Base-by-base conservation (phyloP, 768 basidiomycete species). In the Tricholomella constricta region DNA sequence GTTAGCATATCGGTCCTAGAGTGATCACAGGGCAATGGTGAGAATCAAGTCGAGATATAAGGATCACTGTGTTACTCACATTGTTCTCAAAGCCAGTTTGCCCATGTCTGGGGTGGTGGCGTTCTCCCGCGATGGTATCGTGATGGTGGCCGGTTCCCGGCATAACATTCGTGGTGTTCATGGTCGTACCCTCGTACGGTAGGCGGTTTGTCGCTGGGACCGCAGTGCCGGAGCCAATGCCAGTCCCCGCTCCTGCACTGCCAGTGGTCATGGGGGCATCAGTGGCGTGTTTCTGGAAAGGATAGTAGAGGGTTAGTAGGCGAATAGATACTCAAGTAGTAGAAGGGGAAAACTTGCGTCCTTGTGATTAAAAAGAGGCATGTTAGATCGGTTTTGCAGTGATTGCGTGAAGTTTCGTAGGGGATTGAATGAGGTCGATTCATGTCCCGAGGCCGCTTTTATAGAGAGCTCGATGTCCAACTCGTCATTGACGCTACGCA, bases 351-450 rank as follows among this genome's bases (percentile, higher is more conserved):
- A 27, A 31, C 45, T 17, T 19, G 51, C 58, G 20, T 47, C n/a
- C 34, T 67, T 66, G 51, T 62, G 62, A 59, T 65, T 62, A 50
- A 71, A 65, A 57, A 68, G 62, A 64, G 70, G 66, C 70, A 71
- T 71, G 26, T 52, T 36, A 32, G 41, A 55, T 4, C 3, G 20
- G 29, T 40, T 36, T 52, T 35, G 32, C 12, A 36, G 10, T 47
- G 2, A 12, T 19, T 36, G 14, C 11, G 40, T 29, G 27, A 17
- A 6, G 43, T 3, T 38, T 50, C 8, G 25, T 23, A 23, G 20
- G 9, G 44, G 41, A 17, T 3, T 48, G 23, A 3, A 27, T 26
- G 2, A 37, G 7, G 36, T 37, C 20, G 36, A 5, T 19, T 15
- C 36, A n/a, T n/a, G n/a, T 19, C 17, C 4, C 5, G n/a, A 19